A percentile compares a stretch with the other conserved stretches of the same genome.
These are phyloP conservation scores for Mycosphaerella sp. DNA, from an alignment of 2,329 filamentous ascomycete genomes.

Conservation along the genomic window DNA sequence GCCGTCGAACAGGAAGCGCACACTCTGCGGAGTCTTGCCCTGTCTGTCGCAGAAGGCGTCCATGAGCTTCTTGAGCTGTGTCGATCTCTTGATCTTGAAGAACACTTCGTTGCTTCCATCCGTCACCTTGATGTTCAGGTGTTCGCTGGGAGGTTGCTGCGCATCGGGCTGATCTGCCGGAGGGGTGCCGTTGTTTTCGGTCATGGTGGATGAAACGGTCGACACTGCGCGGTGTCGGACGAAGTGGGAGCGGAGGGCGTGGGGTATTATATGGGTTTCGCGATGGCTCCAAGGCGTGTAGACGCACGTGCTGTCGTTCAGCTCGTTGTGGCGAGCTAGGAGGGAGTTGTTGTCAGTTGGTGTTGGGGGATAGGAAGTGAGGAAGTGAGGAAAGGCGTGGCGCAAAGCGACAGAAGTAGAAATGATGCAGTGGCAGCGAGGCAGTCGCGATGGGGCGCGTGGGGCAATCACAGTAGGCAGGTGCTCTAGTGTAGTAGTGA, in stretches of 20 bases:
- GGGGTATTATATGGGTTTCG: conserved; percentile 12
- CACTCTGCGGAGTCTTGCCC: conserved; percentile 75
- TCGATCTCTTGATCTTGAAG: conserved; percentile 99
- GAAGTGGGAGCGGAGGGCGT: conserved; percentile 9
- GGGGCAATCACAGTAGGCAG: background rate
- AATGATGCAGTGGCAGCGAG: background rate
- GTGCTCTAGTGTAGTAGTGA: background rate
- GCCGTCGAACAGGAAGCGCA: conserved; percentile 96
- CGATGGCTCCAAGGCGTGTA: conserved; percentile 18
- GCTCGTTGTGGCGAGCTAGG: conserved; percentile 8
- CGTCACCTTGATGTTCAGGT: conserved; percentile 98
- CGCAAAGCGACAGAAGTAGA: background rate
- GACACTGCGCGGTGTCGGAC: background rate
- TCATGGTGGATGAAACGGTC: conserved; percentile 35
- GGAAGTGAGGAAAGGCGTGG: background rate
- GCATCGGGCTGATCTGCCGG: conserved; percentile 36
- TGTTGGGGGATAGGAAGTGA: background rate
- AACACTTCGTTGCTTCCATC: conserved; percentile 99
- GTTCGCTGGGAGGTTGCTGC: conserved; percentile 53
- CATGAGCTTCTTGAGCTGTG: conserved; percentile 96
- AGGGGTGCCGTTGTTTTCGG: conserved; percentile 36
- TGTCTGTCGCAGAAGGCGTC: conserved; percentile 95
- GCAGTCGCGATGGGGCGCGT: background rate
- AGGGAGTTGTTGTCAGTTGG: background rate
- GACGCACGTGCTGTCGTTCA: background rate